Percentiles rank a stretch among this genome's conserved stretches.
These are phyloP conservation scores for Carex arenaria DNA, from an alignment of 202 grass and related monocot genomes.

Conservation along the genomic window DNA sequence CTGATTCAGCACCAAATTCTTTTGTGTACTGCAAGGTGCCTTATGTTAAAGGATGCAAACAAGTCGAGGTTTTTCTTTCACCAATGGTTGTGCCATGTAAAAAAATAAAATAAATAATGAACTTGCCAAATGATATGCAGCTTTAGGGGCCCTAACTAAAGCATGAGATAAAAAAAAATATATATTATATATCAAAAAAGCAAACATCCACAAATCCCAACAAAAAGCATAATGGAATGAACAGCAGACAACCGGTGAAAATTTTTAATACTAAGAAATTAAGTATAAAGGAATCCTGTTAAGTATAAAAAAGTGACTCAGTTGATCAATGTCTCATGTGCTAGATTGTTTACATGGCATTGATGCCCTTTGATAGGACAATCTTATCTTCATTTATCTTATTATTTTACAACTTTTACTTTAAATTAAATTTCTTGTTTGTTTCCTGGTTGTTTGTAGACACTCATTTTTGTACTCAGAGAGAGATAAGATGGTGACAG, in stretches of 20 bases:
- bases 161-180: neutral
- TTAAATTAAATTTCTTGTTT: constrained; percentile 4
- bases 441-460: constrained; percentile 39
- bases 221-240: neutral
- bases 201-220: neutral
- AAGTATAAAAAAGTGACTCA: neutral
- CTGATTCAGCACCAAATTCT: constrained; percentile 55
- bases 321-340: neutral
- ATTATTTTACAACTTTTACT: neutral
- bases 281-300: constrained; percentile 1
- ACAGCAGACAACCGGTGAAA: neutral
- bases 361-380: neutral
- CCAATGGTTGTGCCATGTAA: neutral
- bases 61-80: constrained; percentile 56
- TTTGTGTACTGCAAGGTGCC: constrained; percentile 44
- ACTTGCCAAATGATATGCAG: neutral
- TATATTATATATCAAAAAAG: neutral
- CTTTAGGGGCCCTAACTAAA: neutral
- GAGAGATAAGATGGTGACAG: constrained; percentile 54
- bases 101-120: neutral
- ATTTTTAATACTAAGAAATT: neutral
- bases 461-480: constrained; percentile 78
- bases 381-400: neutral
- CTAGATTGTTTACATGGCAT: neutral
- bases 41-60: constrained; percentile 69